Percentiles rank a stretch among this genome's conserved stretches.
Conservation (phyloP, 129 eudicot genomes). For the Scalesia atractyloides region DNA sequence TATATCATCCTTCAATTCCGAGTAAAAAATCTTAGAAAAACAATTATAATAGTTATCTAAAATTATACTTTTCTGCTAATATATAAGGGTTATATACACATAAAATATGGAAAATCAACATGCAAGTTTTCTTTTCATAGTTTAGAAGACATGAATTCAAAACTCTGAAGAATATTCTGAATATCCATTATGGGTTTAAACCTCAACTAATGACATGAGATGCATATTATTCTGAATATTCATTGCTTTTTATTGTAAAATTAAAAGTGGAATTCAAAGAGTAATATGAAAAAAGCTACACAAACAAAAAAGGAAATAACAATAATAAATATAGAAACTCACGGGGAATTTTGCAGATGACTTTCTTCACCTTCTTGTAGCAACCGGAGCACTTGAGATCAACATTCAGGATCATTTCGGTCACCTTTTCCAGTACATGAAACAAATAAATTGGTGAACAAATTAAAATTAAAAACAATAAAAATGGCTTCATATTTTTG, state of each 20-base stretch:
- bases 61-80: neutral
- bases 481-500: slow-evolving; percentile 1
- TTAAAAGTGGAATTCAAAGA: neutral
- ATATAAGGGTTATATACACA: neutral
- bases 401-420: slow-evolving; percentile 74
- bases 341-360: slow-evolving; percentile 82
- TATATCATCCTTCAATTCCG: neutral
- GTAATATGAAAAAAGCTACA: neutral
- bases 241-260: neutral
- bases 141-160: neutral
- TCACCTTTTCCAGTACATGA: slow-evolving; percentile 43
- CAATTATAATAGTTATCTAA: neutral
- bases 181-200: no score
- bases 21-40: neutral
- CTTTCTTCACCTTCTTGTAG: slow-evolving; percentile 82
- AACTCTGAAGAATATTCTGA: no score
- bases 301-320: neutral
- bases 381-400: slow-evolving; percentile 84
- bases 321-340: slow-evolving; percentile 27
- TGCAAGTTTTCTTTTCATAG: neutral
- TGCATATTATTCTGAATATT: slow-evolving; percentile 1
- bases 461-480: neutral
- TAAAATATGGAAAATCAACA: neutral
- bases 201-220: neutral
- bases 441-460: neutral